A percentile compares a stretch with the other conserved stretches of the same genome.
These are phyloP conservation scores for Fraxinus floribunda DNA, from an alignment of 305 asterid genomes.

Conservation along the genomic window DNA sequence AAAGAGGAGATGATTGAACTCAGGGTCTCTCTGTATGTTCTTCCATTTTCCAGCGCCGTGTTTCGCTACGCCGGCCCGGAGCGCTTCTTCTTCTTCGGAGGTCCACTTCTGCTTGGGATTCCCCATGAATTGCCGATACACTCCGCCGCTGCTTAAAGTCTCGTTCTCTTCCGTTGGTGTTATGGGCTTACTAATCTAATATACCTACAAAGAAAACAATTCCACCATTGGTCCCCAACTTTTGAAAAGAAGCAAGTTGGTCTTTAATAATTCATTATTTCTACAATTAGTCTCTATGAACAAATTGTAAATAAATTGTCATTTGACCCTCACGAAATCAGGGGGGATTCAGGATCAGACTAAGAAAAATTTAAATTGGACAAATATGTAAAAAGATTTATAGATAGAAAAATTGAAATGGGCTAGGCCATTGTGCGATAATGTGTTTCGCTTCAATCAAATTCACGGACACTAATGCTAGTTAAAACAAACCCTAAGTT, in stretches of 20 bases:
- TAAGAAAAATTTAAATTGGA: too few species aligned
- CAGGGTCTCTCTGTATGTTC: conserved; percentile 76
- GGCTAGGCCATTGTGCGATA: too few species aligned
- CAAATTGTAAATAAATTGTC: background rate
- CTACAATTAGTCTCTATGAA: background rate
- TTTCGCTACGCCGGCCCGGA: conserved; percentile 79
- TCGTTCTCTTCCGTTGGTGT: background rate
- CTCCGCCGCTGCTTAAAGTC: background rate
- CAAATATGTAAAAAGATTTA: too few species aligned
- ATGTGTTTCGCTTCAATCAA: background rate
- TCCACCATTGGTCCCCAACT: background rate
- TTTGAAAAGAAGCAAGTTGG: background rate
- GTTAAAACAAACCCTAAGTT: too few species aligned
- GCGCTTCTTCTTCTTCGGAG: conserved; percentile 85
- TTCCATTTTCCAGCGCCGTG: conserved; percentile 98
- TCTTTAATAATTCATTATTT: background rate
- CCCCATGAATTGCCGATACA: conserved; percentile 46
- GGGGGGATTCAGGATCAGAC: too few species aligned
- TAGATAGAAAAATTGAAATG: too few species aligned
- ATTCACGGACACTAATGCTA: too few species aligned
- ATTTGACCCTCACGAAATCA: background rate
- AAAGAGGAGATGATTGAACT: conserved; percentile 62
- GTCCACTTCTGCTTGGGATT: conserved; percentile 99
- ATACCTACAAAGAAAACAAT: background rate
- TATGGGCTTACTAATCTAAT: too few species aligned